Conservation (phyloP, 768 basidiomycete species). For the Lactarius psammicola region DNA sequence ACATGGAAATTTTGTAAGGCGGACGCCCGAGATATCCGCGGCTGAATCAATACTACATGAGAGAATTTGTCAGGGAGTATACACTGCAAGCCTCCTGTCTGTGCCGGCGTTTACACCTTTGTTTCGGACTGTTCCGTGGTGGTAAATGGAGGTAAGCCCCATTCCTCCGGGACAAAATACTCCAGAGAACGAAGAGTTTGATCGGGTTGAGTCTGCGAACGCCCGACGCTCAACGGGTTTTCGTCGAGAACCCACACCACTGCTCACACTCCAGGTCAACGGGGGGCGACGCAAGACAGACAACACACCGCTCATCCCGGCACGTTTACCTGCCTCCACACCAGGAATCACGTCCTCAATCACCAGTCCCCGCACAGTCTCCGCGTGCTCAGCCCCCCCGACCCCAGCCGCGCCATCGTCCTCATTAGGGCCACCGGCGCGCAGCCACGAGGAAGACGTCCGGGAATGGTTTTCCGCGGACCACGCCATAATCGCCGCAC, state of each 20-base stretch:
- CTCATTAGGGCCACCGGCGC: conserved; percentile 51
- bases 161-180: conserved; percentile 75
- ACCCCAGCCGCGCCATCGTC: conserved; percentile 38
- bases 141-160: conserved; percentile 75
- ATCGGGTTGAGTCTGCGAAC: conserved; percentile 48
- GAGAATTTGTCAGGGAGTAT: not conserved
- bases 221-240: conserved; percentile 54
- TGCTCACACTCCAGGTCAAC: conserved; percentile 33
- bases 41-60: not conserved
- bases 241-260: conserved; percentile 86
- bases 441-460: conserved; percentile 82
- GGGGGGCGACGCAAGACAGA: not conserved
- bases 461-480: conserved; percentile 72
- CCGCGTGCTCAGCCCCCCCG: conserved; percentile 40
- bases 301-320: conserved; percentile 77
- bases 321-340: conserved; percentile 75
- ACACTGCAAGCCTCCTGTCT: not conserved
- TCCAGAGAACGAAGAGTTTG: conserved; percentile 60
- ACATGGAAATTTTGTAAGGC: not conserved
- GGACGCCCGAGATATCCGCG: not conserved
- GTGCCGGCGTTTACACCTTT: not conserved
- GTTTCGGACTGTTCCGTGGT: not conserved
- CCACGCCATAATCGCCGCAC: conserved; percentile 55
- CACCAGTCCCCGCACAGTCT: conserved; percentile 65
- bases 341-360: conserved; percentile 83